Evolutionary conservation across 2,329 filamentous ascomycete genomes (phyloP), one percentile per base, ranked within the genome.

Genomic region (Sporothrix euskadiensis): DNA sequence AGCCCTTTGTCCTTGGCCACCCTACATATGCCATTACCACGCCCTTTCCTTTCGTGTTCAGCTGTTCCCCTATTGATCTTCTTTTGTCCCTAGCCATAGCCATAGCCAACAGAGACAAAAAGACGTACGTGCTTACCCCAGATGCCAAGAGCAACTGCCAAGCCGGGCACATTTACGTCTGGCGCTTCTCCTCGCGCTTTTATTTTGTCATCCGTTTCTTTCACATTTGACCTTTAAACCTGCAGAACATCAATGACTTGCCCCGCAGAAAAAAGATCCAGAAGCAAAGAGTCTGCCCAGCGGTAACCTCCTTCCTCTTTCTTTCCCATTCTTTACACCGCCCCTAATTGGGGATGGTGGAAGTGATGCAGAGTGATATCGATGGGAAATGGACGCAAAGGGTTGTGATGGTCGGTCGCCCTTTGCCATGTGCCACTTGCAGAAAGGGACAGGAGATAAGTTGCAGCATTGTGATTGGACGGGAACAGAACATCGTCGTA

Each of bases 381-480:
- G 12, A 57, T 32, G 54, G n/a, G 2, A 57, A 57, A 14, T 9
- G 2, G n/a, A 26, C 35, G 8, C 35, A 57, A 54, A 54, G 3
- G 4, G 2, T 22, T 8, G n/a, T 19, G 52, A 3, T 26, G 22
- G 52, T 1, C 44, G 4, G 44, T 19, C 14, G 19, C 44, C 44
- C 12, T 49, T 14, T 22, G 14, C n/a, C n/a, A 56, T 12, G 52
- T 26, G 8, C 12, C 14, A 12, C 3, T 12, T 7, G 22, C 22
- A 22, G 59, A 30, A 30, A 41, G 2, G 30, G 39, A 49, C n/a
- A 6, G n/a, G 32, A 69, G 65, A 69, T 69, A 69, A 69, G 65
- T 14, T 69, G 26, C 16, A 32, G 16, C 16, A 9, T 8, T 69
- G n/a, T 39, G 44, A 69, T 69, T 69, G 65, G 65, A 54, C 3